Base-by-base conservation (phyloP, 352 stramenopile species). In the Phytopythium vexans region DNA sequence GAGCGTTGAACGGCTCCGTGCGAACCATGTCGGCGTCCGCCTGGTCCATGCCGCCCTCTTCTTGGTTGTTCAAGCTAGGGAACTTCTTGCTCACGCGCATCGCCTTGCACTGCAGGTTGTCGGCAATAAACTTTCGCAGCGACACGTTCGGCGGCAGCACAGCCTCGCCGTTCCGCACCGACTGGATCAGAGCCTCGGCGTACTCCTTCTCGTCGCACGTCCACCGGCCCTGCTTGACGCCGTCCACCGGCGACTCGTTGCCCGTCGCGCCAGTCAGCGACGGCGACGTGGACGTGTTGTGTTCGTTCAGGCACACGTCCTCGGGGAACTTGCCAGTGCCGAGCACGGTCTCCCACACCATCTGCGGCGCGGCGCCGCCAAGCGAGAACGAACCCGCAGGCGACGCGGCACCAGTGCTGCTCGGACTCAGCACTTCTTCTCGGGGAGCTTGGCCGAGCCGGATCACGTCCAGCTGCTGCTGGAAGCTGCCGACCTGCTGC, bases 51-150 rank as follows among this genome's bases (percentile, higher is more conserved):
- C 38, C 16, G 3, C 21, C 46, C 7, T 54, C 46, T 11, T 56
- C 39, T 40, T 62, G 51, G 10, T 54, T 40, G 11, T 60, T 46
- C 16, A 86, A 59, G 32, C 68, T 86, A 9, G 58, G 66, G 27
- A 81, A 84, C 53, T 89, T 89, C 66, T 84, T 86, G 62, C 62
- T 86, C 16, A 87, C 67, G 3, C 73, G 73, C 74, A 86, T 86
- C 8, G 76, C 57, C 55, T 82, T 83, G 74, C 74, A 83, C 65
- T 88, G 71, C 8, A 85, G 52, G 15, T 55, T 81, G 44, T 77
- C 72, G 6, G 70, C 67, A 35, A 85, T 73, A 46, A 79, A 86
- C 64, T 81, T 81, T n/a, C 66, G 71, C 12, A 82, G 44, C 21
- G 75, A 83, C 16, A 74, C 58, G 55, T 85, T 82, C 1, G 72